Conservation (phyloP, 1,284 basidiomycete genomes). For the Gomphus sp. region DNA sequence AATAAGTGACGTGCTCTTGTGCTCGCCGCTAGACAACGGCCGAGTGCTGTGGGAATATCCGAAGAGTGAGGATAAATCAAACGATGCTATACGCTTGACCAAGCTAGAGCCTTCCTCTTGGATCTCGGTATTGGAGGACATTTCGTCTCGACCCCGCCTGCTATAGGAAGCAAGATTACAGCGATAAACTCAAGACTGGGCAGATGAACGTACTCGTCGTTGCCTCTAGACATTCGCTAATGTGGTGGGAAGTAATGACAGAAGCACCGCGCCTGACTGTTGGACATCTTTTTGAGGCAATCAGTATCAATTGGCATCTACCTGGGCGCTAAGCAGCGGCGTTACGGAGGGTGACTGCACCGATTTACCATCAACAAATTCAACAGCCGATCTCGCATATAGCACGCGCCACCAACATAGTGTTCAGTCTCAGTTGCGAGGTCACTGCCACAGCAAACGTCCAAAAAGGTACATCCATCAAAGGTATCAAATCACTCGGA, state of each 20-base stretch:
- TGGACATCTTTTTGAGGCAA: no score
- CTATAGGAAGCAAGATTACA: neutral
- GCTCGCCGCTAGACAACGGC: neutral
- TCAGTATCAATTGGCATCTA: no score
- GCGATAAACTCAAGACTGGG: neutral
- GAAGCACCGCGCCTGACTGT: neutral
- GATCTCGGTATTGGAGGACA: neutral
- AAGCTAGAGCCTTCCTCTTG: neutral
- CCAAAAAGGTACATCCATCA: no score
- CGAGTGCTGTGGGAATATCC: neutral
- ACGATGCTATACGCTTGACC: neutral
- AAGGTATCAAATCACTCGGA: no score
- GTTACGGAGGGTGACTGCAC: no score
- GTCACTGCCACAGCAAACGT: no score
- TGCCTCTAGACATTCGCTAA: neutral
- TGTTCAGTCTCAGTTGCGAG: no score
- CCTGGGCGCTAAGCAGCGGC: no score
- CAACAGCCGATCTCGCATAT: no score
- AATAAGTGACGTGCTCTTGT: neutral
- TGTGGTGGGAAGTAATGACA: neutral
- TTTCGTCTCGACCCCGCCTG: neutral
- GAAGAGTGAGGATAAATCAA: neutral
- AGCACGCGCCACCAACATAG: no score
- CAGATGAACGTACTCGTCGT: neutral
- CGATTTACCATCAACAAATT: no score